Conservation (phyloP, 371 early-diverging fungal genomes). For the Mucor plumbeus region DNA sequence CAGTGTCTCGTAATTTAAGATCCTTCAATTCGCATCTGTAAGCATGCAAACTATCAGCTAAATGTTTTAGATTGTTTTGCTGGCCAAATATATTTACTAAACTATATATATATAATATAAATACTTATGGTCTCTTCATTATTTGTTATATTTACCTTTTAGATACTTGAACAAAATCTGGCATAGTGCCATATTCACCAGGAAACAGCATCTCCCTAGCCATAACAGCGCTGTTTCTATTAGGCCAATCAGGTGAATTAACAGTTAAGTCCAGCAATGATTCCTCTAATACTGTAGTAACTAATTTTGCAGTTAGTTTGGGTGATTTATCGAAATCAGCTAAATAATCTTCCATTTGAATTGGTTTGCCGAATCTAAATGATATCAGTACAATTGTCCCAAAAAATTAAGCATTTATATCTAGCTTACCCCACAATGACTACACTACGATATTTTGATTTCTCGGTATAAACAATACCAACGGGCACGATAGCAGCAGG, state of each 20-base stretch:
- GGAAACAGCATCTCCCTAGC: slow-evolving; percentile 34
- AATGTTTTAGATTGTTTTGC: background rate
- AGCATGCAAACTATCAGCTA: background rate
- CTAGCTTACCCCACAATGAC: slow-evolving; percentile 26
- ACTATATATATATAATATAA: background rate
- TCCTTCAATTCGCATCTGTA: slow-evolving; percentile 10
- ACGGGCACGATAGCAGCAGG: slow-evolving; percentile 28
- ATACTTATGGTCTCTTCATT: too few species aligned
- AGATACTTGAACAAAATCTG: slow-evolving; percentile 30
- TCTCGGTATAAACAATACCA: slow-evolving; percentile 39
- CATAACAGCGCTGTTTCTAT: slow-evolving; percentile 25
- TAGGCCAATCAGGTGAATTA: slow-evolving; percentile 30
- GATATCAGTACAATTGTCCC: too few species aligned
- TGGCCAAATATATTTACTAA: background rate
- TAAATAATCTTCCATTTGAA: slow-evolving; percentile 27
- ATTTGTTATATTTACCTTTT: slow-evolving; percentile 25
- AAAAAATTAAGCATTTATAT: background rate
- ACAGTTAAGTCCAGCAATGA: slow-evolving; percentile 20
- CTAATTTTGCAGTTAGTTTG: slow-evolving; percentile 27
- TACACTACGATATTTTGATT: slow-evolving; percentile 37
- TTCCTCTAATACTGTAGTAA: slow-evolving; percentile 28
- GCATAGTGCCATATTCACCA: slow-evolving; percentile 17
- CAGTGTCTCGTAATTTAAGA: slow-evolving; percentile 5
- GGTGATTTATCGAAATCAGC: slow-evolving; percentile 28
- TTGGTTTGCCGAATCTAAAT: slow-evolving; percentile 35